Evolutionary conservation across 2,329 filamentous ascomycete species (phyloP).

Genomic region (Cryphonectria nitschkei): DNA sequence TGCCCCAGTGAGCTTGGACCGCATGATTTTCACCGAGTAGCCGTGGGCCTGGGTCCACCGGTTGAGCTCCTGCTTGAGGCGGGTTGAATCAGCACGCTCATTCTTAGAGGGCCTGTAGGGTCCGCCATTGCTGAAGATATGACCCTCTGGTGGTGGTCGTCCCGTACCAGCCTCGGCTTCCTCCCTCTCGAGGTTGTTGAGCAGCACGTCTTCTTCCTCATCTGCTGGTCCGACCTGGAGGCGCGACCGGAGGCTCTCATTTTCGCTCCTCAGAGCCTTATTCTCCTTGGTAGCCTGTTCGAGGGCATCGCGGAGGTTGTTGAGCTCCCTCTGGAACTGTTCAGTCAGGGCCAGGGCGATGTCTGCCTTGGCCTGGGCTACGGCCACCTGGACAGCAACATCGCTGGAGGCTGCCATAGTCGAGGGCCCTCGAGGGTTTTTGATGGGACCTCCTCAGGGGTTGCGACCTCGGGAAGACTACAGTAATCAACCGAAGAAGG

Average conservation of each 20-base stretch:
- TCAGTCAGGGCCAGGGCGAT: constrained; percentile 24
- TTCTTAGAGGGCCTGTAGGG: constrained; percentile 18
- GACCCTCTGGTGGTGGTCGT: constrained; percentile 26
- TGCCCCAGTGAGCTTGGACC: constrained; percentile 24
- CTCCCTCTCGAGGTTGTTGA: constrained; percentile 10
- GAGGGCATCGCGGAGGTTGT: constrained; percentile 25
- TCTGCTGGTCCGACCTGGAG: constrained; percentile 13
- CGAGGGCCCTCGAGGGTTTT: not conserved
- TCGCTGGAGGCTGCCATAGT: constrained; percentile 11
- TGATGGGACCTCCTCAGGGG: constrained; percentile 9
- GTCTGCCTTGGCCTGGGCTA: constrained; percentile 26
- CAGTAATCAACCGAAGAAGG: not conserved
- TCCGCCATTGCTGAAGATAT: constrained; percentile 27
- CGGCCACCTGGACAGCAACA: constrained; percentile 9
- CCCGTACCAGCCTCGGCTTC: constrained; percentile 13
- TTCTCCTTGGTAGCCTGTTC: constrained; percentile 22
- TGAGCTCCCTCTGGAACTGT: constrained; percentile 28
- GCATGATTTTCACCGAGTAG: constrained; percentile 27
- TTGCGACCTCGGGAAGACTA: not conserved
- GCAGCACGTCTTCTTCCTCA: constrained; percentile 16
- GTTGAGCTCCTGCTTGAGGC: constrained; percentile 26
- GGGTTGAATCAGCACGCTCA: constrained; percentile 7
- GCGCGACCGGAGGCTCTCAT: constrained; percentile 20
- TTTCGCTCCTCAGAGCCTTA: constrained; percentile 22
- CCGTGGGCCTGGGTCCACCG: constrained; percentile 27